phyloP scores from a whole-genome alignment of 2,329 filamentous ascomycete genomes.

The Cladophialophora psammophila region DNA sequence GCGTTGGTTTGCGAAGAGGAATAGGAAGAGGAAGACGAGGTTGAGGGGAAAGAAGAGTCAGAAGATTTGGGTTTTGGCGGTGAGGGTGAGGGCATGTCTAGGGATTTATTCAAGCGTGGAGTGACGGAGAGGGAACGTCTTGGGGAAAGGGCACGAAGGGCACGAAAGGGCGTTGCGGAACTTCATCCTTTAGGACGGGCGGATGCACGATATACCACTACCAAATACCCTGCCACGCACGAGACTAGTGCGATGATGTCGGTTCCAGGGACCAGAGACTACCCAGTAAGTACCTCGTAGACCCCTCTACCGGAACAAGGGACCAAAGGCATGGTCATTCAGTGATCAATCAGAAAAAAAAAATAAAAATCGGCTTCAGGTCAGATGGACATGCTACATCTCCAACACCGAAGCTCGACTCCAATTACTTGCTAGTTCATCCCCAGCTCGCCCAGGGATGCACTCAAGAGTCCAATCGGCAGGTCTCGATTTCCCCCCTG shows the following conservation, averaged over 20 bases:
- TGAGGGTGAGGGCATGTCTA: constrained; percentile 28
- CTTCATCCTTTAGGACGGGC: constrained; percentile 16
- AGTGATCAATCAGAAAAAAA: constrained; percentile 6
- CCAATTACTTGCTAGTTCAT: neutral
- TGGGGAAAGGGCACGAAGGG: constrained; percentile 5
- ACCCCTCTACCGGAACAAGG: constrained; percentile 2
- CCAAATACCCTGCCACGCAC: neutral
- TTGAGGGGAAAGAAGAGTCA: constrained; percentile 11
- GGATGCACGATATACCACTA: constrained; percentile 19
- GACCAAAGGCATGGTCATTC: constrained; percentile 5
- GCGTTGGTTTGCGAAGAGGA: constrained; percentile 51
- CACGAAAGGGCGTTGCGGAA: constrained; percentile 2
- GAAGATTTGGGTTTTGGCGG: constrained; percentile 26
- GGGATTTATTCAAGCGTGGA: constrained; percentile 6
- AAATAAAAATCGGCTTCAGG: neutral
- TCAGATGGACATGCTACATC: neutral
- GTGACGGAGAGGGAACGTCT: constrained; percentile 9
- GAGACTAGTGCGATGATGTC: neutral
- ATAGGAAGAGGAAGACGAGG: constrained; percentile 49
- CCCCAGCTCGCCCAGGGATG: neutral
- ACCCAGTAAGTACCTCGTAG: too few relatives aligned
- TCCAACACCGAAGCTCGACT: constrained; percentile 8
- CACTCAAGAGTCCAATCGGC: neutral
- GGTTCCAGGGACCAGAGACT: constrained; percentile 1
- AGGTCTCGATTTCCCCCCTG: neutral